Base-by-base conservation (phyloP, 495 filamentous ascomycete species). In the Podospora fimiseda region DNA sequence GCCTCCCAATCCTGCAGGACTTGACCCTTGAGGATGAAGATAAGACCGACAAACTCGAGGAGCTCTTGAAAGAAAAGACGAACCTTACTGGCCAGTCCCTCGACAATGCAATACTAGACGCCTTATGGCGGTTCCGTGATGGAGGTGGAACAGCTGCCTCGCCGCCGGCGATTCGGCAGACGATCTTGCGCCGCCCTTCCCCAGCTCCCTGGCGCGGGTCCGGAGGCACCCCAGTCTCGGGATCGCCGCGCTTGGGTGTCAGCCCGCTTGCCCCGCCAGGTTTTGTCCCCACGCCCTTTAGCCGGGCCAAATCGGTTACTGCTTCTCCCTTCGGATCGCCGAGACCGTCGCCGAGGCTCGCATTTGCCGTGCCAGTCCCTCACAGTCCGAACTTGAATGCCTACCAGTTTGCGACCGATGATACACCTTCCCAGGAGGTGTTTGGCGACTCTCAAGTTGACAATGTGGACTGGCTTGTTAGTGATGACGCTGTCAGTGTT, bases 401-500 rank as follows among this genome's bases (percentile, higher is more conserved):
- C 14, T 97, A 97, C 69, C 89, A 95, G 65, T 95, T 96, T 65
- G 84, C 70, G 71, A 88, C 60, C 67, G 79, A 81, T 53, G 76
- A 87, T 33, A 86, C 80, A 21, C 86, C 88, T 16, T 78, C 85
- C 9, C 83, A 85, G 23, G 90, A 96, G 54, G 84, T 87, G 46
- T 96, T 95, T 64, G 90, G 90, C 11, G 92, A 97, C 61, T 84
- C 88, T 58, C 90, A 90, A 48, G 90, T 84, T 52, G 93, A 97
- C 65, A 92, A 88, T 56, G 89, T 97, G 39, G 91, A 96, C 65
- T 97, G 93, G 94, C 75, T 97, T 36, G 89, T 96, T 38, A 90
- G 84, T 54, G 94, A 99, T 60, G 92, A 96, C 70, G 81, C 83
- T 49, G 78, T 80, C 37, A 94, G 87, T 61, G 81, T 81, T 45